phyloP scores from a whole-genome alignment of 805 yeast genomes.

The Saccharomycopsis olivae region DNA sequence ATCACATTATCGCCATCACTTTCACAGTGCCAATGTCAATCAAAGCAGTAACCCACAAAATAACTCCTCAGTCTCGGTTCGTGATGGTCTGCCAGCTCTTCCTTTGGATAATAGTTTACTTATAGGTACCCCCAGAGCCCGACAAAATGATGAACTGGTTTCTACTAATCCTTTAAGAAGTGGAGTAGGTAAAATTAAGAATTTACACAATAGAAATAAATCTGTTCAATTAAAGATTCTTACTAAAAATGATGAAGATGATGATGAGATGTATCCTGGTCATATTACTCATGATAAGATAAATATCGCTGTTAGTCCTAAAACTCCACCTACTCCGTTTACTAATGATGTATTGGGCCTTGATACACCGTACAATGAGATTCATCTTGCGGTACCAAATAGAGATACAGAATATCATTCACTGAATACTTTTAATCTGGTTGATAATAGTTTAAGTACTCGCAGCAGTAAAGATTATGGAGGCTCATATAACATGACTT shows the following conservation, averaged over 20 bases:
- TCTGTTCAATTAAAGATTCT: slow-evolving; percentile 11
- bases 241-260: slow-evolving; percentile 9
- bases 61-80: no score
- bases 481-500: no score
- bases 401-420: neutral
- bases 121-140: neutral
- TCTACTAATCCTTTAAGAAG: slow-evolving; percentile 12
- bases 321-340: neutral
- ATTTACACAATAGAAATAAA: slow-evolving; percentile 11
- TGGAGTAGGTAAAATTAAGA: slow-evolving; percentile 23
- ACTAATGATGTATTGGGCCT: neutral
- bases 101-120: no score
- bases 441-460: no score
- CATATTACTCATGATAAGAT: neutral
- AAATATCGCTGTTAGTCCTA: neutral
- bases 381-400: no score
- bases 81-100: no score
- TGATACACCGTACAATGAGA: no score
- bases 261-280: neutral
- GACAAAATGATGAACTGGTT: neutral
- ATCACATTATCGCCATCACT: neutral
- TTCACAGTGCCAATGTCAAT: neutral
- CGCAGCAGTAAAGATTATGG: no score
- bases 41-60: neutral
- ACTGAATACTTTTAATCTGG: neutral